Conservation (phyloP, 768 basidiomycete genomes). For the Macrolepiota fuliginosa region DNA sequence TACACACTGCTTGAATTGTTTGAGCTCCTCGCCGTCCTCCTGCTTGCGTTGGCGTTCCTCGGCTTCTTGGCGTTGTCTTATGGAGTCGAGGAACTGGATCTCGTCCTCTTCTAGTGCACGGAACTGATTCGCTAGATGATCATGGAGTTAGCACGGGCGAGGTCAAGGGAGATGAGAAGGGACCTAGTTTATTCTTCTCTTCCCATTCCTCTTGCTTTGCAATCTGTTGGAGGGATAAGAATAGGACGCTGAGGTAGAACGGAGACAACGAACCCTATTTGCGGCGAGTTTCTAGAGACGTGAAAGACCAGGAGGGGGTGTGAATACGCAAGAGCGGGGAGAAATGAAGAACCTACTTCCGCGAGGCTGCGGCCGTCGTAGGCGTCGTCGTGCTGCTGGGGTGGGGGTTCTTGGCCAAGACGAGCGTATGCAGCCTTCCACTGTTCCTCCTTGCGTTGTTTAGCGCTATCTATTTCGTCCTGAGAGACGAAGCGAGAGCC, state of each 20-base stretch:
- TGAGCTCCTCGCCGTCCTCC: slow-evolving; percentile 77
- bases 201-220: slow-evolving; percentile 96
- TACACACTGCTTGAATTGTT: slow-evolving; percentile 71
- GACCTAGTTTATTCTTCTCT: slow-evolving; percentile 77
- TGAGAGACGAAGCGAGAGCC: slow-evolving; percentile 85
- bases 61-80: slow-evolving; percentile 70
- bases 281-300: slow-evolving; percentile 80
- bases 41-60: slow-evolving; percentile 76
- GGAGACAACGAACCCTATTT: slow-evolving; percentile 59
- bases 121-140: slow-evolving; percentile 73
- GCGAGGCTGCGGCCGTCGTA: slow-evolving; percentile 86
- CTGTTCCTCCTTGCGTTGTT: slow-evolving; percentile 71
- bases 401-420: slow-evolving; percentile 82
- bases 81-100: slow-evolving; percentile 83
- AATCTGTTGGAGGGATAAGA: slow-evolving; percentile 39
- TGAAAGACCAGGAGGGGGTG: slow-evolving; percentile 41
- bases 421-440: slow-evolving; percentile 91
- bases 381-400: slow-evolving; percentile 68
- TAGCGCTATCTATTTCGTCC: slow-evolving; percentile 72
- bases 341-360: slow-evolving; percentile 57
- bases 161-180: slow-evolving; percentile 15
- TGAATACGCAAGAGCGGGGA: slow-evolving; percentile 37
- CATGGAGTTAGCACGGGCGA: background rate
- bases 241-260: background rate
- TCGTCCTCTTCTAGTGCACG: slow-evolving; percentile 89